These are phyloP conservation scores for Blastocystis sp. DNA, from an alignment of 352 stramenopile genomes.

Conservation along the genomic window DNA sequence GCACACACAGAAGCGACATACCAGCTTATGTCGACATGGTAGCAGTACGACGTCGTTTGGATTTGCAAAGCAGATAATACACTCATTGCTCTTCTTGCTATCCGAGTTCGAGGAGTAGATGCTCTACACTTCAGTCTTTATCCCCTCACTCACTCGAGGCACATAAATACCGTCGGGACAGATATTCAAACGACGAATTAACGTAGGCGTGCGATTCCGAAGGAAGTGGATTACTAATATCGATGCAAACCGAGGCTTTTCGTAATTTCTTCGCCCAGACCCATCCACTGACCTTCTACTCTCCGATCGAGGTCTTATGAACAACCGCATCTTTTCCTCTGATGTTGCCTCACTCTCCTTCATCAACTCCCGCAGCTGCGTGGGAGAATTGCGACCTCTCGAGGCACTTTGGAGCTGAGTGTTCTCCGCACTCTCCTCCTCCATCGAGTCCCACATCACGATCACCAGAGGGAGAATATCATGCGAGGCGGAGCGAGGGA, in stretches of 20 bases:
- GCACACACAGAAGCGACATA: conserved; percentile 39
- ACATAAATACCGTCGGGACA: conserved; percentile 18
- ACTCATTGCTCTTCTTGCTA: conserved; percentile 36
- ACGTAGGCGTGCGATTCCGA: background rate
- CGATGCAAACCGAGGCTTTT: conserved; percentile 21
- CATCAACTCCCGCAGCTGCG: background rate
- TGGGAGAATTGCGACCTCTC: background rate
- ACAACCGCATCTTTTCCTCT: background rate
- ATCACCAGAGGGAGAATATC: conserved; percentile 14
- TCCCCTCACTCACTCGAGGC: background rate
- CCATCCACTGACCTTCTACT: background rate
- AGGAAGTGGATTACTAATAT: conserved; percentile 48
- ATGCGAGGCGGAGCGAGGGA: background rate
- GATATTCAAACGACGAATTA: conserved; percentile 43
- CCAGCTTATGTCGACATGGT: conserved; percentile 38
- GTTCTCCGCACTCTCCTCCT: background rate
- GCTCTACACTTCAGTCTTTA: background rate
- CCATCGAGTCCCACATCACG: background rate
- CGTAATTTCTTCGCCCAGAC: background rate
- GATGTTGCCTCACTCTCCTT: background rate
- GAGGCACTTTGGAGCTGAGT: background rate
- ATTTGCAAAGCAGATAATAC: conserved; percentile 54
- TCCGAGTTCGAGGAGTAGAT: conserved; percentile 37
- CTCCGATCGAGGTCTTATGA: background rate
- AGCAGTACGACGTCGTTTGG: conserved; percentile 27